phyloP scores from a whole-genome alignment of 352 stramenopile genomes.

The Globisporangium orthogonon region DNA sequence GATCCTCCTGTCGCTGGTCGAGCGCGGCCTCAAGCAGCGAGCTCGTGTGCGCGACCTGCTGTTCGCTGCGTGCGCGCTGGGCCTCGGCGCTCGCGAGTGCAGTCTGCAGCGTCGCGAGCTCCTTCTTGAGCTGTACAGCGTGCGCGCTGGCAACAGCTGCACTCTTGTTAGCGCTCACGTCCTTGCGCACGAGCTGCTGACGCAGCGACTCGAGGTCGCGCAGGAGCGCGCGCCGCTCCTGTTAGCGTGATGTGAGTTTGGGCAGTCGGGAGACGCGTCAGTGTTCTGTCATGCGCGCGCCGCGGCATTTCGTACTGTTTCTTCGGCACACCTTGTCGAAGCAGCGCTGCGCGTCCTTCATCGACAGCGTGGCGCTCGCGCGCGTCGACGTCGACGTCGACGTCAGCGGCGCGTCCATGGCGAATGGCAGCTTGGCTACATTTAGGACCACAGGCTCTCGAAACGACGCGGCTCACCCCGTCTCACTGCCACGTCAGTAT shows the following conservation, averaged over 20 bases:
- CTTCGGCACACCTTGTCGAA: slow-evolving; percentile 49
- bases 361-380: slow-evolving; percentile 27
- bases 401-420: neutral
- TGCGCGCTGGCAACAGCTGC: slow-evolving; percentile 50
- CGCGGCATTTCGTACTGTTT: too few relatives aligned
- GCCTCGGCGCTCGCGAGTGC: slow-evolving; percentile 35
- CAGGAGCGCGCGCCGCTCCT: slow-evolving; percentile 65
- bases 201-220: slow-evolving; percentile 66
- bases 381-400: slow-evolving; percentile 9
- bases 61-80: slow-evolving; percentile 33
- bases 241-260: neutral
- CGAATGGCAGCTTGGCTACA: neutral
- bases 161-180: slow-evolving; percentile 39
- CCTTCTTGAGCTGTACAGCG: slow-evolving; percentile 70
- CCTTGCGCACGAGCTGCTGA: slow-evolving; percentile 74
- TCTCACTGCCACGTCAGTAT: too few relatives aligned
- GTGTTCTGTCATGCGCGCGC: too few relatives aligned
- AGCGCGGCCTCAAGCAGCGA: slow-evolving; percentile 64
- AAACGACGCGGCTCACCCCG: neutral
- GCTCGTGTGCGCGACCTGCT: slow-evolving; percentile 64
- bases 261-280: neutral
- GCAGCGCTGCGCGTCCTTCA: slow-evolving; percentile 68
- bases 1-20: slow-evolving; percentile 69
- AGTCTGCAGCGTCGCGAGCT: slow-evolving; percentile 54
- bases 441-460: neutral